Evolutionary conservation across 345 rosid genomes (phyloP), one percentile per base, ranked within the genome.

Genomic region (Reutealis trisperma): DNA sequence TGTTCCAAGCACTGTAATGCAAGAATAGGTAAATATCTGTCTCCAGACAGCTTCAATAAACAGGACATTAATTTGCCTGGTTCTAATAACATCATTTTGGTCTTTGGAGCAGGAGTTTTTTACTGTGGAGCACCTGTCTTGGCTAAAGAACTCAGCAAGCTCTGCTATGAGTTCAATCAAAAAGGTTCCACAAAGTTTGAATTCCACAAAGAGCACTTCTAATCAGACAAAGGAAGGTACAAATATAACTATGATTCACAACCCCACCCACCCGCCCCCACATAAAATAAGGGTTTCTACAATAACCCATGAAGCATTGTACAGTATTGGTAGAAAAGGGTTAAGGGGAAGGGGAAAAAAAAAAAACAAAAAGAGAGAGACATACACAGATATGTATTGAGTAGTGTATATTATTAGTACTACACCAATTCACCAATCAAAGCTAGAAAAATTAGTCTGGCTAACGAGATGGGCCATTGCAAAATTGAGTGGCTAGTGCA

Each of bases 181-280:
- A 96, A 89, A 76, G 95, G 99, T 52, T 83, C 95, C 70, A 92
- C 98, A 24, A 96, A 91, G 83, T 96, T 96, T 65, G 99, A 96
- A 71, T 96, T 96, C 85, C 99, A 93, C 90, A 96, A 96, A 71
- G 99, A 96, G 82, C 95, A 93, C 69, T 96, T 96, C 88, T 96
- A 78, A 77, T 72, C 15, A 49, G 34, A 19, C 25, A 25, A 25
- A 10, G 7, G 10, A 27, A 25, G 59, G 24, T 41, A 3, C 5
- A 0, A 37, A 30, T 24, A 67, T 55, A 68, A 6, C 74, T 24
- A 30, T 52, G 21, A 16, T 49, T 27, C 32, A n/a, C 18, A 27
- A 0, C 37, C 61, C 58, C n/a, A n/a, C n/a, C 12, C 4, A 44
- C 12, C 41, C 19, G n/a, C n/a, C 12, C 4, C 30, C 12, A 27